A percentile compares a stretch with the other conserved stretches of the same genome.
phyloP scores from a whole-genome alignment of 495 filamentous ascomycete species.

The Pseudoneurospora amorphoporcata region DNA sequence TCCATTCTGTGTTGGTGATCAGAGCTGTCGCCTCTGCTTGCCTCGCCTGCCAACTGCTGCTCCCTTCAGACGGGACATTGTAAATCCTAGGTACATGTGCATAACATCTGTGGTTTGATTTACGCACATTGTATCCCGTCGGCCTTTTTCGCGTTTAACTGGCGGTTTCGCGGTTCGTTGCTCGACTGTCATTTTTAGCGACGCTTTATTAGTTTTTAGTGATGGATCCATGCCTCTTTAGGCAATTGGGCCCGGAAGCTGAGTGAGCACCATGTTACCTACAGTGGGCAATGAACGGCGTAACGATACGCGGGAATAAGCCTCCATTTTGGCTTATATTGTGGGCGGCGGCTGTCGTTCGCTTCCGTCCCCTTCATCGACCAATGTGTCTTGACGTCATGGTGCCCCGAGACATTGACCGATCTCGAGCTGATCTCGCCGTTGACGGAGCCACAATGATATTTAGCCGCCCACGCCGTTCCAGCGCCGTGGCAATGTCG shows the following conservation, averaged over 20 bases:
- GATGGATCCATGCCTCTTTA: neutral
- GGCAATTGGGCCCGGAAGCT: neutral
- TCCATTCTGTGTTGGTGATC: neutral
- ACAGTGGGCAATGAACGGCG: neutral
- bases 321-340: neutral
- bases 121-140: neutral
- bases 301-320: neutral
- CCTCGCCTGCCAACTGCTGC: neutral
- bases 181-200: neutral
- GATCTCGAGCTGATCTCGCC: neutral
- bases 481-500: neutral
- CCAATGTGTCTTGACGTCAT: slow-evolving; percentile 5
- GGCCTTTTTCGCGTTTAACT: neutral
- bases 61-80: neutral
- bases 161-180: neutral
- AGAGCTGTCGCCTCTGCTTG: neutral
- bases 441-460: neutral
- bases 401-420: neutral
- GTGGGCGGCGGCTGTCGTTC: neutral
- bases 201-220: neutral
- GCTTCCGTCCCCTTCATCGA: neutral
- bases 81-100: neutral
- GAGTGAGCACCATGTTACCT: neutral
- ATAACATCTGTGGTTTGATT: neutral
- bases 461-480: neutral